phyloP scores from a whole-genome alignment of 2,329 filamentous ascomycete genomes.

The Ascochyta lentis region DNA sequence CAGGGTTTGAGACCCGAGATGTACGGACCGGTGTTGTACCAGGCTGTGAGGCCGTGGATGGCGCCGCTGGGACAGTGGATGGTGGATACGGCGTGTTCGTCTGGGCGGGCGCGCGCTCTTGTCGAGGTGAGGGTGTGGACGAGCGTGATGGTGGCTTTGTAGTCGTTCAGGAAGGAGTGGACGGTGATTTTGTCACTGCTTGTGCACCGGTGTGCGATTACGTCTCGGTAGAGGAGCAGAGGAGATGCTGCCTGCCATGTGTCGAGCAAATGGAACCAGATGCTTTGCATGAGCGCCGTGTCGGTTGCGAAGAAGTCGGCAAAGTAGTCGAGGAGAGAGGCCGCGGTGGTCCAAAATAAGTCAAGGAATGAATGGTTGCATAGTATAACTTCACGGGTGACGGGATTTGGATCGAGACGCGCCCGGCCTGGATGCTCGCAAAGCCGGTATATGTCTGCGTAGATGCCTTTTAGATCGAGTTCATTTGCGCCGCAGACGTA shows the following conservation, averaged over 20 bases:
- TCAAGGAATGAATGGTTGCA: slow-evolving; percentile 7
- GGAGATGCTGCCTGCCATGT: slow-evolving; percentile 13
- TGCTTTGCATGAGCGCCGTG: slow-evolving; percentile 26
- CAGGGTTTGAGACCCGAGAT: slow-evolving; percentile 35
- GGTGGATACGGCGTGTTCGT: neutral
- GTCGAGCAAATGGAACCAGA: slow-evolving; percentile 41
- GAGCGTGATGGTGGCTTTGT: neutral
- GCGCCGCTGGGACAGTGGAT: slow-evolving; percentile 18
- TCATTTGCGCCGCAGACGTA: slow-evolving; percentile 26
- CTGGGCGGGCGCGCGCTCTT: neutral
- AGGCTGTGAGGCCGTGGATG: neutral
- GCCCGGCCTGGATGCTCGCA: slow-evolving; percentile 6
- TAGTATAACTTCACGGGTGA: neutral
- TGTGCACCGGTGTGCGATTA: neutral
- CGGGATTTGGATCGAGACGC: neutral
- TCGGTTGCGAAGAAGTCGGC: slow-evolving; percentile 36
- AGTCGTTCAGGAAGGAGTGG: neutral
- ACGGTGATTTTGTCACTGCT: neutral
- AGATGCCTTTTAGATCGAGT: slow-evolving; percentile 24
- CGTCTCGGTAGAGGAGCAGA: neutral
- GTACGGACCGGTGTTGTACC: slow-evolving; percentile 22
- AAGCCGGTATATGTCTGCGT: slow-evolving; percentile 22
- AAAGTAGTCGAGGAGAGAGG: slow-evolving; percentile 39
- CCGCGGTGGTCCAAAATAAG: slow-evolving; percentile 25
- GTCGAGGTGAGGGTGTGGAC: neutral